Evolutionary conservation across 2,329 filamentous ascomycete genomes (phyloP).

Genomic region (Torrubiellomyces zombiae): DNA sequence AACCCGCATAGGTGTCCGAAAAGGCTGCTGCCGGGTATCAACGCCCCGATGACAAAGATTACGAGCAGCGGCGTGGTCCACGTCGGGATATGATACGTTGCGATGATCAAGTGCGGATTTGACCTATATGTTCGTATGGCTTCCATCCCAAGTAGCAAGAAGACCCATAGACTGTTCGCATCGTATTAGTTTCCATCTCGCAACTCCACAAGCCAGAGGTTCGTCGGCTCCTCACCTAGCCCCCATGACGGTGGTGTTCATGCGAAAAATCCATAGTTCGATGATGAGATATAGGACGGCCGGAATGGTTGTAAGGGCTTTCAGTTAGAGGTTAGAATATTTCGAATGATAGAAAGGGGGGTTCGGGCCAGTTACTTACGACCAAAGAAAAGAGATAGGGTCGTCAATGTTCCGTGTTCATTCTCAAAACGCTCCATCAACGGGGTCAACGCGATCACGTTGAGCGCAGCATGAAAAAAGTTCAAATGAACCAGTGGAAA

Average conservation of each 20-base stretch:
- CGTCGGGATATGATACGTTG: conserved; percentile 58
- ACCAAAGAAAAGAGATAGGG: conserved; percentile 76
- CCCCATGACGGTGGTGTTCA: conserved; percentile 62
- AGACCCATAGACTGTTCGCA: conserved; percentile 65
- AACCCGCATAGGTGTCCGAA: conserved; percentile 76
- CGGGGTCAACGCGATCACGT: conserved; percentile 67
- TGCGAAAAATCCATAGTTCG: conserved; percentile 54
- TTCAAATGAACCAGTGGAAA: conserved; percentile 76
- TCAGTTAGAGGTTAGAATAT: conserved; percentile 5
- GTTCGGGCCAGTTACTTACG: too few species aligned
- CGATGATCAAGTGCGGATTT: conserved; percentile 59
- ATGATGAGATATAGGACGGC: conserved; percentile 66
- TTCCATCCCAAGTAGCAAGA: conserved; percentile 71
- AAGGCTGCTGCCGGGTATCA: conserved; percentile 69
- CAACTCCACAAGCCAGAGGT: not conserved
- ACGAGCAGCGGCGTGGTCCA: conserved; percentile 79
- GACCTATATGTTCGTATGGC: conserved; percentile 69
- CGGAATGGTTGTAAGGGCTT: conserved; percentile 66
- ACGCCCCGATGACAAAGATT: conserved; percentile 54
- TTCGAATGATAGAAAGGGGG: not conserved
- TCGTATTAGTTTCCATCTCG: conserved; percentile 2
- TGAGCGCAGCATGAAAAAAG: conserved; percentile 65
- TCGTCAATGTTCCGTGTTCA: conserved; percentile 79
- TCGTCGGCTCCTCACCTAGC: conserved; percentile 44
- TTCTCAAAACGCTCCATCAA: conserved; percentile 84